Evolutionary conservation across 2,329 filamentous ascomycete genomes (phyloP).

Genomic region (Raffaelea albimanens): DNA sequence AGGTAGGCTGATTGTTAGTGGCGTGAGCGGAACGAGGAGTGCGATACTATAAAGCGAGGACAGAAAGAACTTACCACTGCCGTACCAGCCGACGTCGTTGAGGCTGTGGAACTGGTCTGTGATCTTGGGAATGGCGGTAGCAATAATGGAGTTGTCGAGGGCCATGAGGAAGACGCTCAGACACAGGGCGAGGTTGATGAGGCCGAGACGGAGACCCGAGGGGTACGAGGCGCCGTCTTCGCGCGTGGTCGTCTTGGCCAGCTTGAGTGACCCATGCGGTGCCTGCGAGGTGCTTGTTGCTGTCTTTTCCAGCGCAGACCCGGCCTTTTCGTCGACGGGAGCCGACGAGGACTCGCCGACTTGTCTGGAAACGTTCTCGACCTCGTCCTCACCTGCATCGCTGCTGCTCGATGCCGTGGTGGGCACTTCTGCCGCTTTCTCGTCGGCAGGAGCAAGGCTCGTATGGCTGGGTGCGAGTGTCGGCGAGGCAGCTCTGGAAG

Average conservation of each 20-base stretch:
- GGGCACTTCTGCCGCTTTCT: not conserved
- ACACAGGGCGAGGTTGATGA: conserved; percentile 34
- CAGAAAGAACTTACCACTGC: conserved; percentile 14
- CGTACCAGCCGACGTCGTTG: conserved; percentile 34
- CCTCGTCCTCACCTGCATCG: not conserved
- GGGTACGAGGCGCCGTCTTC: conserved; percentile 30
- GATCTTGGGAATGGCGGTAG: conserved; percentile 26
- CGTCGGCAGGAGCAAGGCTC: not conserved
- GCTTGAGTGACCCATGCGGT: too few relatives aligned
- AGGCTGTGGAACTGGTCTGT: conserved; percentile 26
- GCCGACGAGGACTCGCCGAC: too few relatives aligned
- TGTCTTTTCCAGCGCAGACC: too few relatives aligned
- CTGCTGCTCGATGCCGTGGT: not conserved
- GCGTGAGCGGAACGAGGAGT: not conserved
- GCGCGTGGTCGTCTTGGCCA: conserved; percentile 15
- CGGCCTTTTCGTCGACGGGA: not conserved
- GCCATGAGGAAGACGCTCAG: conserved; percentile 35
- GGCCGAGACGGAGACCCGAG: conserved; percentile 21
- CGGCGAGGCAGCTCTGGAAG: not conserved
- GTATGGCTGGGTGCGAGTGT: not conserved
- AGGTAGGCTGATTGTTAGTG: conserved; percentile 19
- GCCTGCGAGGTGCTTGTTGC: too few relatives aligned
- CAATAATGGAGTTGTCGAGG: conserved; percentile 24
- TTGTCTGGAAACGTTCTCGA: not conserved
- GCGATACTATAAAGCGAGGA: not conserved